Base-by-base conservation (phyloP, 1,284 basidiomycete species). In the Melampsora larici-populina region DNA sequence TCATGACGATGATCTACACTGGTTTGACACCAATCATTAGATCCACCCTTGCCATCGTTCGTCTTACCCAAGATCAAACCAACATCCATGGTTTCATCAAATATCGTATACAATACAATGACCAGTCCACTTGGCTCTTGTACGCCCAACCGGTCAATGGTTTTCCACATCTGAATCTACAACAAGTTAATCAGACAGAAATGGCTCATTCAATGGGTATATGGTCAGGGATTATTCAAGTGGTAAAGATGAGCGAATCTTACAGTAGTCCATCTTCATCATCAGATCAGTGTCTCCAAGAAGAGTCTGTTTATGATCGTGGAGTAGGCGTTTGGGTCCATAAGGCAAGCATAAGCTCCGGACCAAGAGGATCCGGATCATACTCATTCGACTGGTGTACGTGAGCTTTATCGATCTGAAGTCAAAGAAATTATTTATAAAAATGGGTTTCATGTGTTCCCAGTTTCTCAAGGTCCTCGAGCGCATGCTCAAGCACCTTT, bases 311-410 rank as follows among this genome's bases (percentile, higher is more conserved):
- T 60, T 78, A 78, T 55, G 69, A 78, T 48, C 62, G 51, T 9
- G 76, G 69, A 8, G 63, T 78, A 36, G 76, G 76, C 18, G 69
- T 67, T 58, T 78, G 76, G 76, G 60, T 55, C 17, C 11, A 70
- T 29, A 63, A 58, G 26, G 69, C 63, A 24, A 66, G 62, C 6
- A 18, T 78, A 36, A 78, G 58, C 24, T 77, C 75, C 31, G 75
- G 68, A 18, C 26, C 68, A 26, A 70, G 68, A 1, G 58, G 62
- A 5, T 70, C 75, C n/a, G 75, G 75, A 33, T 26, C 48, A 15
- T 77, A 77, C 55, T 77, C 67, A 60, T 77, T 77, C 48, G 62
- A 77, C 31, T 77, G 75, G 75, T 63, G 75, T 77, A 77, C 68
- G 58, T 51, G 21, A 21, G n/a, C 9, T 76, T 13, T 55, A 21